Evolutionary conservation across 2,329 filamentous ascomycete species (phyloP), one percentile per base, ranked within the genome.

Genomic region (Penicillium vulpinum): DNA sequence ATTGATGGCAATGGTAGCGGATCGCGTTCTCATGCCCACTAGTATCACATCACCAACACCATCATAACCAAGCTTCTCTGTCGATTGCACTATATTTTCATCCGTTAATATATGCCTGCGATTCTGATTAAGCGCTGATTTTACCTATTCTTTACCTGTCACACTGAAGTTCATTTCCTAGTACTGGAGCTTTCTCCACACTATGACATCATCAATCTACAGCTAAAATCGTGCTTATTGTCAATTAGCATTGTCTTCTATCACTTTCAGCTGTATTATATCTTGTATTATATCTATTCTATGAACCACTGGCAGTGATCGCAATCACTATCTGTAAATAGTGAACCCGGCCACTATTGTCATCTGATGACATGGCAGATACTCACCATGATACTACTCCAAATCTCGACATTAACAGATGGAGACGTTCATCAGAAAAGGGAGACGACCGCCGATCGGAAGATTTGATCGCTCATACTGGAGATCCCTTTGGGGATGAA

Each of bases 401-500:
- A 31, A 26, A 6, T 16, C 11, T n/a, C 22, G 33, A 56, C 10
- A 21, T 15, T 1, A 5, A 45, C 11, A 11, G n/a, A 33, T 21
- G 15, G 9, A 45, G 31, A 9, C 15, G 4, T 15, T 39, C 47
- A 13, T 22, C 26, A 3, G 31, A 50, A n/a, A 38, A 38, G 1
- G 38, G 40, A 18, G 33, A 57, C 3, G 18, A 31, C 8, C 13
- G 22, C 2, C 18, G 6, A 22, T 50, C 22, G 1, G 18, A n/a
- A n/a, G 31, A 54, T 16, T 7, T 15, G 3, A 13, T 31, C 8
- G 22, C 36, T 7, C 36, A 57, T 9, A 2, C 44, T 21, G 53
- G 55, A 11, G 58, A 62, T 9, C 54, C 59, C 2, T 62, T 62
- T 13, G 58, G 59, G 3, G 36, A 60, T 33, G 59, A 62, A 33